These are phyloP conservation scores for Fusarium goolgardi DNA, from an alignment of 2,329 filamentous ascomycete genomes.

Conservation along the genomic window DNA sequence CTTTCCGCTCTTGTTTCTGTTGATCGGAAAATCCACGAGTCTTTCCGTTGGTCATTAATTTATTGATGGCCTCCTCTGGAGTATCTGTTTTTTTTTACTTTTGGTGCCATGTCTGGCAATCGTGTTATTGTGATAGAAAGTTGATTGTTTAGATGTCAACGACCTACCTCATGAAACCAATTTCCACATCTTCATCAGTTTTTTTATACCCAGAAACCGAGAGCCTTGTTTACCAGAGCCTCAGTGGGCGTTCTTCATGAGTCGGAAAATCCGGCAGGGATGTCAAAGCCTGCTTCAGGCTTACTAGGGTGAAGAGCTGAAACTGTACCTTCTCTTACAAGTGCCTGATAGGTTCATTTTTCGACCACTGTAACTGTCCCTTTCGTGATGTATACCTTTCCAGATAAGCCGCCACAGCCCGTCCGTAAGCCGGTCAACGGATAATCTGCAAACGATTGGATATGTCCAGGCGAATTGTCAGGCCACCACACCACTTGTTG, in stretches of 20 bases:
- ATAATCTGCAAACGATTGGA: neutral
- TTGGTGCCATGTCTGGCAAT: neutral
- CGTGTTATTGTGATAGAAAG: neutral
- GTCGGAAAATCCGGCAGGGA: too few relatives aligned
- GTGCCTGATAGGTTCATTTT: neutral
- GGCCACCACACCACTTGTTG: neutral
- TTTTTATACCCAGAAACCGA: too few relatives aligned
- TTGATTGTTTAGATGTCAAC: too few relatives aligned
- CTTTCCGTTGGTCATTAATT: neutral
- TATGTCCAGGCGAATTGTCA: neutral
- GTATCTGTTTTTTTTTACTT: too few relatives aligned
- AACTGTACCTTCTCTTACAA: neutral
- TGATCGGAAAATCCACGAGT: neutral
- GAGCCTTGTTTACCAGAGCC: neutral
- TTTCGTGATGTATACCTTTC: neutral
- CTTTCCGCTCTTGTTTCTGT: neutral
- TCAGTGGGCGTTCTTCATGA: neutral
- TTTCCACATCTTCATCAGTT: too few relatives aligned
- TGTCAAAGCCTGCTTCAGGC: too few relatives aligned
- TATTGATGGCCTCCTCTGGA: too few relatives aligned
- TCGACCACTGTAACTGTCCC: neutral
- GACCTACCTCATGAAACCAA: too few relatives aligned
- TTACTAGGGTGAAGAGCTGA: neutral
- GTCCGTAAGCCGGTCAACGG: neutral
- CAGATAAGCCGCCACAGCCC: neutral